phyloP scores from a whole-genome alignment of 1,284 basidiomycete species.

The Apiotrichum porosum region DNA sequence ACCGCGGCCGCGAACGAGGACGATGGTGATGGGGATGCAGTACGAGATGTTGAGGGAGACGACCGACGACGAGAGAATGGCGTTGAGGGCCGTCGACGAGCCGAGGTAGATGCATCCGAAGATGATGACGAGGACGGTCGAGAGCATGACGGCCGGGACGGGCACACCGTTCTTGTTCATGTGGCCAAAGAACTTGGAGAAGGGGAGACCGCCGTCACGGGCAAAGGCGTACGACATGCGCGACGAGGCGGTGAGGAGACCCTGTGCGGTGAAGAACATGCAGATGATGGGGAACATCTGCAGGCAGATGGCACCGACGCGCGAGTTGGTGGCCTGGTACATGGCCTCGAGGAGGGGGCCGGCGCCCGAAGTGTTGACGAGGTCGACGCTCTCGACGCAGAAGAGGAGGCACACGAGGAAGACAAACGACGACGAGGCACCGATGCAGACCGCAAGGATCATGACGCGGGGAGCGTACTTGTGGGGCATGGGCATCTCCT shows the following conservation, averaged over 20 bases:
- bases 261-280: conserved; percentile 44
- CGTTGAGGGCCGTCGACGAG: conserved; percentile 54
- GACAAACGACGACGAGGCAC: conserved; percentile 56
- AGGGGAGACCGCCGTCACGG: conserved; percentile 62
- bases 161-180: conserved; percentile 56
- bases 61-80: conserved; percentile 49
- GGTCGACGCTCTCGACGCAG: conserved; percentile 58
- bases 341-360: conserved; percentile 64
- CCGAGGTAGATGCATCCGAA: conserved; percentile 54
- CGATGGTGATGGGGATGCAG: conserved; percentile 45
- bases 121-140: conserved; percentile 51
- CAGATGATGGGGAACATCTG: conserved; percentile 48
- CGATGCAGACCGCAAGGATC: conserved; percentile 60
- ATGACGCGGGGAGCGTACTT: conserved; percentile 50
- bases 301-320: conserved; percentile 60
- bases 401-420: conserved; percentile 67
- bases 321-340: conserved; percentile 60
- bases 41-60: conserved; percentile 51
- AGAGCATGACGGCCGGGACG: conserved; percentile 58
- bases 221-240: conserved; percentile 68
- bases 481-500: conserved; percentile 42
- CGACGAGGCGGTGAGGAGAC: conserved; percentile 61
- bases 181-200: conserved; percentile 54
- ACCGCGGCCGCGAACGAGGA: conserved; percentile 47
- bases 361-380: conserved; percentile 55